Evolutionary conservation across 2,329 filamentous ascomycete species (phyloP), one percentile per base, ranked within the genome.

Genomic region (Rhynchosporium secalis): DNA sequence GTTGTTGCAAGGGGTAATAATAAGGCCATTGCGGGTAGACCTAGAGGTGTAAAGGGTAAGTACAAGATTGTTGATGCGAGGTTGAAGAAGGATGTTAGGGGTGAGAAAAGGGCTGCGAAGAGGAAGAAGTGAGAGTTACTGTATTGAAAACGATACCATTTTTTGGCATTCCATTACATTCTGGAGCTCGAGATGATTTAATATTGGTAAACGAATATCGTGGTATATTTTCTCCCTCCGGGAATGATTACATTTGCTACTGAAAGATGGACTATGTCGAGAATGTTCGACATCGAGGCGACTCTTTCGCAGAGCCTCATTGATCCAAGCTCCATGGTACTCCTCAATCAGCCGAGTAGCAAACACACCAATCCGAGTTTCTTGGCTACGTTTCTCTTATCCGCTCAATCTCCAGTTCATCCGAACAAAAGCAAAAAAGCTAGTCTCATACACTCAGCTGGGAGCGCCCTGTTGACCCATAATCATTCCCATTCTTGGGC

Each of bases 11-110:
- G 83, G 65, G 94, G 94, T 64, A 78, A 84, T 56, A 97, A 98
- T 76, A 88, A 87, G 69, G 94, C 92, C 72, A 87, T 96, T 73
- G 86, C 90, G 74, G 94, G 93, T 26, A 83, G 94, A 70, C 95
- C 95, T 2, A 89, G 86, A 76, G 95, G 94, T 63, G 92, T 96
- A 29, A 97, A 96, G 84, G 94, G 94, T 43, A 88, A 91, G 69
- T 99, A 99, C 76, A 96, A 96, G 82, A 96, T 99, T 82, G 94
- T 99, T 60, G 94, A 98, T 78, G 81, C 91, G 13, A 84, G 95
- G 70, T 86, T 97, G 86, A 97, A 97, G 86, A 98, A 97, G 87
- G 95, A 98, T 80, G 83, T 95, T 60, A 81, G 92, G 74, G 92
- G 90, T 2, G 83, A 94, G 77, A 96, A 96, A 86, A 85, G 93